phyloP scores from a whole-genome alignment of 2,329 filamentous ascomycete genomes.

The Colletotrichum filicis region DNA sequence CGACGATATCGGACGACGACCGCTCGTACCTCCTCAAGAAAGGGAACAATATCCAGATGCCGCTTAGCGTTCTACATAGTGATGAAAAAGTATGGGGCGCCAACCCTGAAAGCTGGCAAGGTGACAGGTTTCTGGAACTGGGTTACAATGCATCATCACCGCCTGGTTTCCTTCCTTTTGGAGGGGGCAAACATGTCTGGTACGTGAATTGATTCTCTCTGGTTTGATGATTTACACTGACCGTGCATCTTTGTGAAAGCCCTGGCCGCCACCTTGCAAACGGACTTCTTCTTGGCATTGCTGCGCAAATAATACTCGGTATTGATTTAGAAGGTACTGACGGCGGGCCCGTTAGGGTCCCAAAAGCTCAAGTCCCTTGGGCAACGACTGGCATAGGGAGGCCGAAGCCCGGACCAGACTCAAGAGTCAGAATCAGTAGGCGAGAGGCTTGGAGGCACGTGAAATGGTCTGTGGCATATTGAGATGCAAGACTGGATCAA shows the following conservation, averaged over 20 bases:
- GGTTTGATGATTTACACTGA: neutral
- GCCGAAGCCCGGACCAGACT: neutral
- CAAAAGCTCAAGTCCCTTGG: neutral
- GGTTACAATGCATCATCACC: neutral
- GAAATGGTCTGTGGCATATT: neutral
- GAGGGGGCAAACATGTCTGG: neutral
- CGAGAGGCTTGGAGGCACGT: neutral
- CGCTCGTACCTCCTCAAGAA: neutral
- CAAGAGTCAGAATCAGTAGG: neutral
- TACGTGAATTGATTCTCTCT: neutral
- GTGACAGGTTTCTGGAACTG: neutral
- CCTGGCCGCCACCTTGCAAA: neutral
- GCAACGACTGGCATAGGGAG: neutral
- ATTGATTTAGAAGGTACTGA: neutral
- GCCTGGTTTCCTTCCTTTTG: neutral
- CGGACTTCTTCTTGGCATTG: neutral
- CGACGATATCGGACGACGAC: neutral
- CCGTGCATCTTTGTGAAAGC: neutral
- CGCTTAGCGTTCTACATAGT: neutral
- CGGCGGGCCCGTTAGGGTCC: neutral
- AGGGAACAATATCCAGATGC: neutral
- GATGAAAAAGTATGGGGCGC: neutral
- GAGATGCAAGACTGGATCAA: neutral
- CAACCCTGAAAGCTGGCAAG: neutral
- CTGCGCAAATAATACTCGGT: neutral